These are phyloP conservation scores for Cicer cuneatum DNA, from an alignment of 306 rosid species.

Conservation along the genomic window DNA sequence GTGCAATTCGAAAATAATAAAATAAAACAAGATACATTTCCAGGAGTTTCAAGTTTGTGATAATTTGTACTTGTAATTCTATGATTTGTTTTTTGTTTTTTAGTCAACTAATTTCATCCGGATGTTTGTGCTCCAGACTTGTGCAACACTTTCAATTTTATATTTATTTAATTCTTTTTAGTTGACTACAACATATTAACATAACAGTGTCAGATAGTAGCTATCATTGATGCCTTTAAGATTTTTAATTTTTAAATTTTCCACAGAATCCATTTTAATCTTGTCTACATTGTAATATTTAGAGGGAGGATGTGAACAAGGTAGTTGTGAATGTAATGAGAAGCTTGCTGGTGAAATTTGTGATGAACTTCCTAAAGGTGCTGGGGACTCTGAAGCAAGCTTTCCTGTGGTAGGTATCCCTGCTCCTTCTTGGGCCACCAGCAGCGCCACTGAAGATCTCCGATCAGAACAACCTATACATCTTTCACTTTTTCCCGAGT, in stretches of 20 bases:
- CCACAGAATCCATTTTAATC: conserved; percentile 39
- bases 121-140: neutral
- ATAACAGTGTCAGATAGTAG: neutral
- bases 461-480: conserved; percentile 52
- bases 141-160: neutral
- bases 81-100: conserved; percentile 16
- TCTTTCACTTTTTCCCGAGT: conserved; percentile 58
- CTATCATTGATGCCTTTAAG: neutral
- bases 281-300: conserved; percentile 53
- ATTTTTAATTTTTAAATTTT: neutral
- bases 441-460: conserved; percentile 47
- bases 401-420: conserved; percentile 52
- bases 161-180: neutral
- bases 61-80: conserved; percentile 30
- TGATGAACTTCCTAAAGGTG: conserved; percentile 50
- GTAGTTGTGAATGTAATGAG: conserved; percentile 49
- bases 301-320: conserved; percentile 62
- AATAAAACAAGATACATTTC: conserved; percentile 16
- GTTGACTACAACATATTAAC: neutral
- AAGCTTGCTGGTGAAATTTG: conserved; percentile 53
- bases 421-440: conserved; percentile 61
- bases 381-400: conserved; percentile 54
- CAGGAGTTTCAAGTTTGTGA: conserved; percentile 11
- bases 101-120: neutral
- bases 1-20: neutral